Evolutionary conservation across 2,329 filamentous ascomycete genomes (phyloP).

Genomic region (Chrysoporthe puriensis): DNA sequence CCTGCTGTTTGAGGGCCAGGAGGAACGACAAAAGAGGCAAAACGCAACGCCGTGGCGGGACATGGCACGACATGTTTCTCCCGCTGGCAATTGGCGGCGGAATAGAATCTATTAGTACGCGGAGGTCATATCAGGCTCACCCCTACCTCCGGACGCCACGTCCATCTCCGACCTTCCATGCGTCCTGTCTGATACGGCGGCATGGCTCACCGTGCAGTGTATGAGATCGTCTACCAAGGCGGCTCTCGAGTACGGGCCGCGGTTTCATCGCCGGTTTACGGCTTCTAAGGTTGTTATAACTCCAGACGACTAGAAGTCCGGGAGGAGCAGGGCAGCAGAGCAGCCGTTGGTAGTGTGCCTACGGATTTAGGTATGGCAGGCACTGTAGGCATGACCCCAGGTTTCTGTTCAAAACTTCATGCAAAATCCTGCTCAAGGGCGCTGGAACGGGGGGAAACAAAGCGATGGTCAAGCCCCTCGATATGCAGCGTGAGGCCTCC

Average conservation of each 20-base stretch:
- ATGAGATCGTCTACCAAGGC: not conserved
- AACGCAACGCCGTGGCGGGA: not conserved
- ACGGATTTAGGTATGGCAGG: too few species aligned
- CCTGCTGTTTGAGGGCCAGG: not conserved
- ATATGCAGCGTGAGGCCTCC: too few species aligned
- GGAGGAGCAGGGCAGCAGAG: not conserved
- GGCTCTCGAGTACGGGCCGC: too few species aligned
- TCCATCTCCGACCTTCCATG: conserved; percentile 23
- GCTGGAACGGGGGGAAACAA: too few species aligned
- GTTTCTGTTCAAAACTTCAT: too few species aligned
- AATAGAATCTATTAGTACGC: not conserved
- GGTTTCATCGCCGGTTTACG: not conserved
- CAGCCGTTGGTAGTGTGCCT: too few species aligned
- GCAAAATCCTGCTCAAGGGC: too few species aligned
- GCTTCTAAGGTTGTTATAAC: not conserved
- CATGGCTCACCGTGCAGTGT: too few species aligned
- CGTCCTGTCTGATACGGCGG: conserved; percentile 5
- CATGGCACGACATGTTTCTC: conserved; percentile 15
- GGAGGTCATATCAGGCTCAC: conserved; percentile 21
- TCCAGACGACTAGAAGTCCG: conserved; percentile 1
- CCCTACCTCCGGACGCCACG: conserved; percentile 24
- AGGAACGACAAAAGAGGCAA: not conserved
- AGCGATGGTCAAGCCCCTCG: too few species aligned
- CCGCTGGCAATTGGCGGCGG: conserved; percentile 14
- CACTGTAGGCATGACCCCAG: too few species aligned